Percentiles rank a stretch among this genome's conserved stretches.
Evolutionary conservation across 2,329 filamentous ascomycete genomes (phyloP).

Genomic region (Fusarium sororula): DNA sequence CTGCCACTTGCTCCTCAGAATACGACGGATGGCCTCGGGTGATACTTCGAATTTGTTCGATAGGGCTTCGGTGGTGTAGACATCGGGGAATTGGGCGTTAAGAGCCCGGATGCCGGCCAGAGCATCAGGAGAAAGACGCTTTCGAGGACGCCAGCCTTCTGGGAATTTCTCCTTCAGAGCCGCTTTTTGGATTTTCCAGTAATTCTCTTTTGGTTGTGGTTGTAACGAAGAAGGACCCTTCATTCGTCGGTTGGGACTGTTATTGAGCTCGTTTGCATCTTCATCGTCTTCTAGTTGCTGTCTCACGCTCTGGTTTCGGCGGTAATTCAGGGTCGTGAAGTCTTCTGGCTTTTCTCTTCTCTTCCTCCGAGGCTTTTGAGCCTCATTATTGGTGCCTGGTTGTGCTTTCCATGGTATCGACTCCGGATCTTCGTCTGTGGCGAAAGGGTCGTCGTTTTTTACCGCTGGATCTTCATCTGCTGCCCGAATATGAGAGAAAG

Average conservation of each 20-base stretch:
- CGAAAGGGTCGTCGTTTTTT: slow-evolving; percentile 1
- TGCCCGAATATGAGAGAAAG: background rate
- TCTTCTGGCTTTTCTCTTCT: background rate
- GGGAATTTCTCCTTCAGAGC: slow-evolving; percentile 82
- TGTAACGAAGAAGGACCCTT: slow-evolving; percentile 26
- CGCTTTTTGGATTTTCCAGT: slow-evolving; percentile 81
- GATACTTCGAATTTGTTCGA: slow-evolving; percentile 86
- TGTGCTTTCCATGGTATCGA: slow-evolving; percentile 14
- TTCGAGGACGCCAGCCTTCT: slow-evolving; percentile 82
- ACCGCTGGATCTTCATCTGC: background rate
- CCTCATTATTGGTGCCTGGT: background rate
- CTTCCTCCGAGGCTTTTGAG: background rate
- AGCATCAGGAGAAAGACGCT: slow-evolving; percentile 90
- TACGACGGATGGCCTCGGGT: slow-evolving; percentile 85
- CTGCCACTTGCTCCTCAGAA: slow-evolving; percentile 81
- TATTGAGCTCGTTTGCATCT: background rate
- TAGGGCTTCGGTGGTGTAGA: slow-evolving; percentile 78
- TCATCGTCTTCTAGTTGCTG: background rate
- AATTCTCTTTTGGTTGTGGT: slow-evolving; percentile 49
- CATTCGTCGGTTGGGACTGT: background rate
- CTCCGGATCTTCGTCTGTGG: background rate
- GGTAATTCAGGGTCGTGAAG: background rate
- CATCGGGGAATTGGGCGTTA: slow-evolving; percentile 77
- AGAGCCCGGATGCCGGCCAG: slow-evolving; percentile 89
- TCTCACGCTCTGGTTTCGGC: background rate